phyloP scores from a whole-genome alignment of 176 grass and related monocot genomes.

The Bothriochloa decipiens region DNA sequence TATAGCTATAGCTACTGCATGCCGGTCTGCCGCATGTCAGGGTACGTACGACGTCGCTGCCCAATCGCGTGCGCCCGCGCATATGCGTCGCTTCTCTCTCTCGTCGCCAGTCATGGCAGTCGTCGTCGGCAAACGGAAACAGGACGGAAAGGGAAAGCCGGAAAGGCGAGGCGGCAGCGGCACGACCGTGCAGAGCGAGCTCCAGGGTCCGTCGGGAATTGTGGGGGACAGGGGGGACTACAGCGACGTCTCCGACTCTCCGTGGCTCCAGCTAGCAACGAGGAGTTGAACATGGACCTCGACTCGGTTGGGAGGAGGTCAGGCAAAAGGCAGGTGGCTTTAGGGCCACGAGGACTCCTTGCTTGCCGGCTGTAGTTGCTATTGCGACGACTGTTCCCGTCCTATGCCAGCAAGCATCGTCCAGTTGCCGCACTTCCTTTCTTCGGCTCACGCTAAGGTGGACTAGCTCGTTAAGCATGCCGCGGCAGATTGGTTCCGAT shows the following conservation, averaged over 20 bases:
- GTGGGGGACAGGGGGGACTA: not conserved
- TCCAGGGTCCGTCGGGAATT: constrained; percentile 6
- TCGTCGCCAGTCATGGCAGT: not conserved
- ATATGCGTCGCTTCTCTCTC: not conserved
- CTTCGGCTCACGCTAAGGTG: too few species aligned
- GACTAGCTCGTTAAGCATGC: too few species aligned
- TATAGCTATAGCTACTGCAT: too few species aligned
- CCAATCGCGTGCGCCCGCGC: not conserved
- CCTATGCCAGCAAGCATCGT: not conserved
- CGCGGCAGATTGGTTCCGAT: too few species aligned
- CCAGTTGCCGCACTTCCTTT: not conserved
- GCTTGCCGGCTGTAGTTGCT: not conserved
- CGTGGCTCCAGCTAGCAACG: not conserved
- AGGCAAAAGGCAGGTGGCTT: not conserved
- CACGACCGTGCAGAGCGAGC: not conserved
- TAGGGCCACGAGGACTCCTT: not conserved
- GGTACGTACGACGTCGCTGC: not conserved
- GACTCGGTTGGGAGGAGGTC: not conserved
- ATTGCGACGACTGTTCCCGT: not conserved
- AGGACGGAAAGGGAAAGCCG: not conserved
- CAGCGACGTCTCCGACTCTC: constrained; percentile 15
- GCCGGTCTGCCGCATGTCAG: not conserved
- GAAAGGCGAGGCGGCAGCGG: constrained; percentile 3
- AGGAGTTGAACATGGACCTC: not conserved
- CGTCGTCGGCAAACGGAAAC: not conserved